Evolutionary conservation across 2,329 filamentous ascomycete species (phyloP), one percentile per base, ranked within the genome.

Genomic region (Cercospora citrullina): DNA sequence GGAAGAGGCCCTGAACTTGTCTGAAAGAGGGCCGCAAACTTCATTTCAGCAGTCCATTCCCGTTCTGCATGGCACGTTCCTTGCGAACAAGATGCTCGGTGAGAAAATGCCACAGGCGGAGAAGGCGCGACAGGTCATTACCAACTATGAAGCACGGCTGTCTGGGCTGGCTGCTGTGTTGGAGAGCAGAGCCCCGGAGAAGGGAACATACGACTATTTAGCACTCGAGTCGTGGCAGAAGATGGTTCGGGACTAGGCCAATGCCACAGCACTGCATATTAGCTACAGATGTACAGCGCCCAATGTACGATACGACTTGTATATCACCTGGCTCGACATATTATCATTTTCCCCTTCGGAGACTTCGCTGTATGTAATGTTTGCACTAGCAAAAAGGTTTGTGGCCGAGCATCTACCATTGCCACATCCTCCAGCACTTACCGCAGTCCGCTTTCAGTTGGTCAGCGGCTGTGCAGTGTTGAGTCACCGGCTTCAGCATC

Each of bases 1-100:
- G 30, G 64, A 65, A n/a, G 42, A 53, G 23, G 31, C 30, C n/a
- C 28, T 65, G 4, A 10, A 4, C 26, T 55, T 65, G 42, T 14
- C 14, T 14, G 18, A 55, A 21, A 39, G 9, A 12, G 64, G 57
- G 23, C 69, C 64, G 30, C 69, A 72, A 71, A 71, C 64, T 61
- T 69, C 74, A 4, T 76, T 81, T 33, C 58, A 78, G 8, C 71
- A 74, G 4, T 73, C 76, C 4, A 71, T 82, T 9, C 77, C 80
- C 12, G 72, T 83, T 23, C 82, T 78, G 77, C 81, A 83, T 66
- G 82, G 79, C n/a, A 76, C 84, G n/a, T 75, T 72, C 58, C 77
- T 83, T 4, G 79, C 82, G 1, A 75, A 77, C 61, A 77, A 77
- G 36, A 78, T 83, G 4, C 77, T 84, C 0, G 79, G 79, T 9